phyloP scores from a whole-genome alignment of 2,329 filamentous ascomycete species.

The Botrytis cinerea region DNA sequence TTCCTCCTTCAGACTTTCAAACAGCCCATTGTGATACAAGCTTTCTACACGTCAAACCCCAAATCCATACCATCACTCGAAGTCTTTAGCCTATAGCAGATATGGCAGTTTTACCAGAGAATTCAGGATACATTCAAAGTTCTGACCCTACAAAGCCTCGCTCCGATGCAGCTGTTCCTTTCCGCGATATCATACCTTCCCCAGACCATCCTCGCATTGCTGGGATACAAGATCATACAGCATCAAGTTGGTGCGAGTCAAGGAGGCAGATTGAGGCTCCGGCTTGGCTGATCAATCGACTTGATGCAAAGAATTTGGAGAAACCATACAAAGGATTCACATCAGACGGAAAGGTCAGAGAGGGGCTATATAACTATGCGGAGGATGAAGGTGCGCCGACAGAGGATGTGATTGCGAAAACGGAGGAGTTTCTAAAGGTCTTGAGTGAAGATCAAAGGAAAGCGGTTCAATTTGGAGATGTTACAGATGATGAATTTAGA shows the following conservation, averaged over 20 bases:
- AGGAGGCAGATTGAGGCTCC: constrained; percentile 39
- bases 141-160: constrained; percentile 37
- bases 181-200: constrained; percentile 35
- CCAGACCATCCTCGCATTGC: constrained; percentile 36
- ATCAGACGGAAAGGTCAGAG: constrained; percentile 37
- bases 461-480: constrained; percentile 34
- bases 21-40: constrained; percentile 16
- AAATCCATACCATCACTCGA: neutral
- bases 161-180: constrained; percentile 38
- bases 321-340: constrained; percentile 40
- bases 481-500: constrained; percentile 38
- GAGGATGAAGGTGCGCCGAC: constrained; percentile 40
- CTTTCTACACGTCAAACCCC: neutral
- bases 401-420: constrained; percentile 31
- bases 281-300: constrained; percentile 39
- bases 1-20: neutral
- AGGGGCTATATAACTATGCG: constrained; percentile 35
- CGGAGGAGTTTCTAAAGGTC: constrained; percentile 29
- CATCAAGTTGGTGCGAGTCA: constrained; percentile 38
- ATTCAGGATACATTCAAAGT: constrained; percentile 36
- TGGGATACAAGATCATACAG: constrained; percentile 37
- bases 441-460: constrained; percentile 33
- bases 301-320: constrained; percentile 40
- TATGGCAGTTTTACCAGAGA: constrained; percentile 33
- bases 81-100: constrained; percentile 21